A percentile compares a stretch with the other conserved stretches of the same genome.
phyloP scores from a whole-genome alignment of 2,329 filamentous ascomycete genomes.

The Phymatotrichopsis omnivora region DNA sequence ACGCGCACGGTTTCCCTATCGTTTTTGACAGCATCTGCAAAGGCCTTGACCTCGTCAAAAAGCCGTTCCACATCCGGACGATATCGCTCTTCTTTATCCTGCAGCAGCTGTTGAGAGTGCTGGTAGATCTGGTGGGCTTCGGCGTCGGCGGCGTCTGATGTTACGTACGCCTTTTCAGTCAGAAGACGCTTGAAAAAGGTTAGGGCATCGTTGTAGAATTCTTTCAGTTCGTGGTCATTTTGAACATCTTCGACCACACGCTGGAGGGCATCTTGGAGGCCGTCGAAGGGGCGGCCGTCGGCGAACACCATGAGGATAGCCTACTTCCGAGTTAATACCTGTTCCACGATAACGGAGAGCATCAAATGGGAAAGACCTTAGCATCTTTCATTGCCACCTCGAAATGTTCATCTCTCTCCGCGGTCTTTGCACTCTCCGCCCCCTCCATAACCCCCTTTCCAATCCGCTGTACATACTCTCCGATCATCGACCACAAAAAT shows the following conservation, averaged over 20 bases:
- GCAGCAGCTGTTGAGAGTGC: conserved; percentile 22
- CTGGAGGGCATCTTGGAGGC: conserved; percentile 16
- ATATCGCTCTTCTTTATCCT: conserved; percentile 21
- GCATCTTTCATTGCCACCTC: conserved; percentile 21
- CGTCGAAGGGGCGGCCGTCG: conserved; percentile 23
- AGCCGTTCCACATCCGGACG: conserved; percentile 21
- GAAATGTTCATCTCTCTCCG: conserved; percentile 23
- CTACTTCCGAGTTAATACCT: conserved; percentile 12
- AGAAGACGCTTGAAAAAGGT: conserved; percentile 21
- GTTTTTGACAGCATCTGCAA: conserved; percentile 20
- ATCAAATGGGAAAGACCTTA: conserved; percentile 13
- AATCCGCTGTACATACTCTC: conserved; percentile 11
- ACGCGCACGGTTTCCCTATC: conserved; percentile 21
- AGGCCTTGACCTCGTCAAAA: conserved; percentile 20
- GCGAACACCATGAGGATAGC: conserved; percentile 27
- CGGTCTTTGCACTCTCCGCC: conserved; percentile 7
- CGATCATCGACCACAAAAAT: conserved; percentile 22
- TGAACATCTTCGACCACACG: conserved; percentile 24
- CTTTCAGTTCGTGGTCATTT: conserved; percentile 22
- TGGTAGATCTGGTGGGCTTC: conserved; percentile 25
- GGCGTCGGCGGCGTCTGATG: conserved; percentile 24
- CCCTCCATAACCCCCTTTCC: conserved; percentile 9
- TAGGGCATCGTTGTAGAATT: conserved; percentile 22
- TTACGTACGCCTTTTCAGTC: conserved; percentile 19
- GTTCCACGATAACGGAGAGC: background rate